Evolutionary conservation across 2,329 filamentous ascomycete genomes (phyloP).

Genomic region (Immersiporthe knoxdaviesiana): DNA sequence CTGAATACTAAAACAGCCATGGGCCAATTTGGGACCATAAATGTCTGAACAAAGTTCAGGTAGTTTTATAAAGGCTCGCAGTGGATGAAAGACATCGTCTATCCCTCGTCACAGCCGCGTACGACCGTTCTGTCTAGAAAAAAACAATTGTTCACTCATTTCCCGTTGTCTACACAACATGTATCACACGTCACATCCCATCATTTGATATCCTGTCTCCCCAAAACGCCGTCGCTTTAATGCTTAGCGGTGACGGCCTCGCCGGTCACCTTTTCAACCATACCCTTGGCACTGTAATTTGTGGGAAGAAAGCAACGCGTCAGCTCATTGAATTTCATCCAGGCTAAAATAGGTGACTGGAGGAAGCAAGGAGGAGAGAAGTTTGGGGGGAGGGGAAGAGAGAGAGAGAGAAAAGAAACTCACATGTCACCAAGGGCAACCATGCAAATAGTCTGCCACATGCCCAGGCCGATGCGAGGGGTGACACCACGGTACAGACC

Average conservation of each 20-base stretch:
- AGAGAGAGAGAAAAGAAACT: constrained; percentile 45
- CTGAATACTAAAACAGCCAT: not conserved
- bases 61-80: not conserved
- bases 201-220: not conserved
- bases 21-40: not conserved
- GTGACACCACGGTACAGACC: constrained; percentile 95
- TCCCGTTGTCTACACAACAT: not conserved
- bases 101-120: not conserved
- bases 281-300: constrained; percentile 63
- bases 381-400: constrained; percentile 1
- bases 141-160: not conserved
- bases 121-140: not conserved
- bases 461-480: constrained; percentile 88
- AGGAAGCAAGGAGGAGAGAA: constrained; percentile 19
- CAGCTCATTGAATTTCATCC: not conserved
- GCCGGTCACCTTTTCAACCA: constrained; percentile 68
- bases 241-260: constrained; percentile 69
- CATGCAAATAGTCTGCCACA: constrained; percentile 99
- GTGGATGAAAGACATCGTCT: not conserved
- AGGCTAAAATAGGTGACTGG: not conserved
- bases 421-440: constrained; percentile 97
- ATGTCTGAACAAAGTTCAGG: not conserved
- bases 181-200: not conserved
- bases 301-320: constrained; percentile 27
- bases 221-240: constrained; percentile 52